Evolutionary conservation across 306 rosid species (phyloP).

Genomic region (Fagus sylvatica): DNA sequence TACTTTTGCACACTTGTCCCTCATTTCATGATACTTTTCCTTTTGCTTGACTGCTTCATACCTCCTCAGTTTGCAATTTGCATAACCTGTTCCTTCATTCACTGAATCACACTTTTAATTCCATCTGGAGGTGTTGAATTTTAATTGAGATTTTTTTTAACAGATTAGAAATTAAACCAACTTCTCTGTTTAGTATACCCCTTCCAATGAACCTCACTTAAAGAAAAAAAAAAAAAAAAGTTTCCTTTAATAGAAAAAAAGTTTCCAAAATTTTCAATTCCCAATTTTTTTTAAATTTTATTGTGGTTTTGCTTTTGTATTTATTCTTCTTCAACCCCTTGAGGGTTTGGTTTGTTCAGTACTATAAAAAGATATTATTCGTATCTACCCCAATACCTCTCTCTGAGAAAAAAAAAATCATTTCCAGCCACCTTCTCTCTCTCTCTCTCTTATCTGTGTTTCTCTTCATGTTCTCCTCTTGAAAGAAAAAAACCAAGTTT

Average conservation of each 20-base stretch:
- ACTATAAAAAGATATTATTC: conserved; percentile 30
- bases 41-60: conserved; percentile 23
- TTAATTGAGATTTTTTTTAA: conserved; percentile 2
- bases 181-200: not conserved
- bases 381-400: conserved; percentile 13
- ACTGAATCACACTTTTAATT: not conserved
- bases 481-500: conserved; percentile 27
- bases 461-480: conserved; percentile 59
- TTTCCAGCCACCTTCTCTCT: conserved; percentile 33
- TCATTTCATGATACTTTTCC: conserved; percentile 16
- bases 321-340: not conserved
- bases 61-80: not conserved
- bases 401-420: conserved; percentile 19
- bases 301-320: not conserved
- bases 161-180: not conserved
- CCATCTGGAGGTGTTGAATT: not conserved
- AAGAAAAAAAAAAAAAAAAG: too few species aligned
- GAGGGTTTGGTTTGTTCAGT: conserved; percentile 19
- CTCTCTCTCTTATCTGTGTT: conserved; percentile 29
- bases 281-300: not conserved
- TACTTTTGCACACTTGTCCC: conserved; percentile 3
- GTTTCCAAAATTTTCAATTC: not conserved
- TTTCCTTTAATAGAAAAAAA: too few species aligned
- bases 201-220: not conserved
- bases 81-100: not conserved